Conservation (phyloP, 495 filamentous ascomycete species). For the Neurospora discreta region DNA sequence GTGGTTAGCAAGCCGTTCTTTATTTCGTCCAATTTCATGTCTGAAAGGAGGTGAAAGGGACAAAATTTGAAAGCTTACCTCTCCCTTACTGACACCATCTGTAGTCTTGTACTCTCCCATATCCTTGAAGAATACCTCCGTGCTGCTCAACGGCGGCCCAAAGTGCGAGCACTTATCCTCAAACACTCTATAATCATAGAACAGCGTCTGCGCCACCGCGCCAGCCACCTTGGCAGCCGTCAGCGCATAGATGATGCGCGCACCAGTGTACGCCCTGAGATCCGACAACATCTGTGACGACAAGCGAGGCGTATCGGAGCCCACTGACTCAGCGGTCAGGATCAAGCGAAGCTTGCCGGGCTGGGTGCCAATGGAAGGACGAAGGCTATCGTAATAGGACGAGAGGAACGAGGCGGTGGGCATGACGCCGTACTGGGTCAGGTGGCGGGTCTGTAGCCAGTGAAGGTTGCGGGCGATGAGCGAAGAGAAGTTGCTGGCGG, state of each 20-base stretch:
- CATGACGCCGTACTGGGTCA: constrained; percentile 63
- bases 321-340: constrained; percentile 51
- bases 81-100: constrained; percentile 48
- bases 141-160: constrained; percentile 66
- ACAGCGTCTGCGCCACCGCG: constrained; percentile 68
- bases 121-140: constrained; percentile 64
- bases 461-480: constrained; percentile 37
- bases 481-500: constrained; percentile 35
- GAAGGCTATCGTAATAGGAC: constrained; percentile 45
- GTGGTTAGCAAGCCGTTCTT: background rate
- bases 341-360: constrained; percentile 69
- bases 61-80: constrained; percentile 34
- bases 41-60: background rate
- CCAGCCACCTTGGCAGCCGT: constrained; percentile 75
- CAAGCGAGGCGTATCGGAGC: constrained; percentile 40
- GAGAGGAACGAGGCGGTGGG: constrained; percentile 52
- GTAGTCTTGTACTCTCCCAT: constrained; percentile 45
- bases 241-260: constrained; percentile 76
- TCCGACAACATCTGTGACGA: constrained; percentile 62
- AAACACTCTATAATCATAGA: constrained; percentile 74
- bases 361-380: constrained; percentile 49
- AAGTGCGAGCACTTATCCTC: constrained; percentile 56
- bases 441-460: constrained; percentile 54
- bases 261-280: constrained; percentile 65
- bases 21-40: background rate